phyloP scores from a whole-genome alignment of 139 green algal species.

The Micromonas commoda region DNA sequence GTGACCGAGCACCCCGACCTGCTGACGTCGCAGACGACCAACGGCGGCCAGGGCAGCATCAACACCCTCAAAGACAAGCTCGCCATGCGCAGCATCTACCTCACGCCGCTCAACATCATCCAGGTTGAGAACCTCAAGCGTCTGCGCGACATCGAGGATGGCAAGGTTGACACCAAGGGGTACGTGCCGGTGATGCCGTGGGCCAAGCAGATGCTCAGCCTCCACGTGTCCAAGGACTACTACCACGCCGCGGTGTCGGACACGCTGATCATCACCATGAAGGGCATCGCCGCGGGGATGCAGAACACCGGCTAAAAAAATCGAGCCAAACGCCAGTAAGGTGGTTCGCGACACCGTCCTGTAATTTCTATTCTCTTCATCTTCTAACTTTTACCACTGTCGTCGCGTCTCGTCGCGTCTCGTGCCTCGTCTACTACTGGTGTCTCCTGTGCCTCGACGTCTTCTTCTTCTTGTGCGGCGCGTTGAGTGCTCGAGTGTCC shows the following conservation, averaged over 20 bases:
- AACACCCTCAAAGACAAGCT: conserved; percentile 66
- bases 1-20: conserved; percentile 4
- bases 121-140: conserved; percentile 74
- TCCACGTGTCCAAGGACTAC: conserved; percentile 36
- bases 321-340: background rate
- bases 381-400: background rate
- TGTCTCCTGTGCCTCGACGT: too few relatives aligned
- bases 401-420: too few relatives aligned
- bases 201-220: conserved; percentile 28
- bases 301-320: conserved; percentile 91
- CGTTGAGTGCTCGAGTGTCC: too few relatives aligned
- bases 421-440: too few relatives aligned
- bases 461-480: too few relatives aligned
- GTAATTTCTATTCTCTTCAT: background rate
- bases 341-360: background rate
- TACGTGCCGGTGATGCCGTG: conserved; percentile 1
- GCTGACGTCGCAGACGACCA: background rate
- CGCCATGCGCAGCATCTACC: conserved; percentile 77
- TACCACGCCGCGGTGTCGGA: conserved; percentile 41
- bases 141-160: conserved; percentile 39
- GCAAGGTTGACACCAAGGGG: conserved; percentile 1
- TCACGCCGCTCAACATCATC: conserved; percentile 89
- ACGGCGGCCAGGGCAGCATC: background rate
- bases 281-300: conserved; percentile 95
- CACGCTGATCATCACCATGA: conserved; percentile 79